Evolutionary conservation across 2,329 filamentous ascomycete genomes (phyloP).

Genomic region (Trematosphaeria pertusa): DNA sequence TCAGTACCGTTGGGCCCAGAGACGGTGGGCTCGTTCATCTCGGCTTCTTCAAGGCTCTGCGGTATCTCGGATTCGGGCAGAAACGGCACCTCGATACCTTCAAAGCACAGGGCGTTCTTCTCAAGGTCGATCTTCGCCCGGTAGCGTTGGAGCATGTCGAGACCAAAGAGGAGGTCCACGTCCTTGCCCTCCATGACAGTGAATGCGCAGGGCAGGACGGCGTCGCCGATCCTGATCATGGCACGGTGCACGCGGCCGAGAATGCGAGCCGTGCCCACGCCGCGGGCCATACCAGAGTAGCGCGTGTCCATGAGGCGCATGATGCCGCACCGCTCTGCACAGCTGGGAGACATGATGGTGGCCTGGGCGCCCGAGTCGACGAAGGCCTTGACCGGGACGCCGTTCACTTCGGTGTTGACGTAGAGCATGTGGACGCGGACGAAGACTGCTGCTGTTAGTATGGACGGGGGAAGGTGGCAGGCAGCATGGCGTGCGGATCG

Average conservation of each 20-base stretch:
- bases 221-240: conserved; percentile 88
- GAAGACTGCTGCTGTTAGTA: conserved; percentile 69
- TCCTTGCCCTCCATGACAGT: conserved; percentile 99
- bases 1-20: conserved; percentile 87
- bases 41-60: conserved; percentile 75
- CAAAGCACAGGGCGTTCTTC: conserved; percentile 84
- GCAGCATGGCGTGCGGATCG: neutral
- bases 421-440: conserved; percentile 96
- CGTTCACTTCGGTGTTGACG: conserved; percentile 93
- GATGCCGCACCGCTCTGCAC: conserved; percentile 90
- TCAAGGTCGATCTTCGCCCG: conserved; percentile 90
- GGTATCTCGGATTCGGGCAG: conserved; percentile 93
- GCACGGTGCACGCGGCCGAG: conserved; percentile 94
- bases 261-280: conserved; percentile 93
- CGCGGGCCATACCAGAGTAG: conserved; percentile 89
- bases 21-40: conserved; percentile 81
- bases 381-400: conserved; percentile 89
- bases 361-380: conserved; percentile 97
- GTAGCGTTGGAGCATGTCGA: conserved; percentile 97
- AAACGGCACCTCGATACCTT: conserved; percentile 87
- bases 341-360: conserved; percentile 97
- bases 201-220: conserved; percentile 91
- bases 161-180: conserved; percentile 88
- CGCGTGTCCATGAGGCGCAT: conserved; percentile 94
- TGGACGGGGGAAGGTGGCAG: conserved; percentile 3